Base-by-base conservation (phyloP, 176 grass and related monocot genomes). In the Tillandsia leiboldiana region DNA sequence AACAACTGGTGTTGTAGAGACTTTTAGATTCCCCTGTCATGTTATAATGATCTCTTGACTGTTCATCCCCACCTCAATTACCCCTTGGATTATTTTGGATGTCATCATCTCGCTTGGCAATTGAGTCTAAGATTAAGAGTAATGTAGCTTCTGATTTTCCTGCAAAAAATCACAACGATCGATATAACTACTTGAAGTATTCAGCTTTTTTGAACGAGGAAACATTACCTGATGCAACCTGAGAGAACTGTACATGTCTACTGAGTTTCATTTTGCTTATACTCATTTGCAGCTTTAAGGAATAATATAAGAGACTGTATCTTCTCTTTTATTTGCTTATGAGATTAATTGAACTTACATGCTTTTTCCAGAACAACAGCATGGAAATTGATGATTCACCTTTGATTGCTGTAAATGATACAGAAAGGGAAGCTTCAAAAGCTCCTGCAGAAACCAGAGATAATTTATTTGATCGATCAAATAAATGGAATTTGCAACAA, bases 161-260 rank as follows among this genome's bases (percentile, higher is more conserved):
- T n/a, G n/a, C n/a, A n/a, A n/a, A n/a, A n/a, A n/a, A n/a, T n/a
- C n/a, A n/a, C n/a, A n/a, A n/a, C n/a, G n/a, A n/a, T n/a, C n/a
- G 12, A 29, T 81, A 72, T 67, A 78, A 69, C 50, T 52, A 67
- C 24, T 51, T 13, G 10, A 89, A 77, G 65, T 91, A 88, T 50
- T 70, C 79, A 6, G 72, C 62, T 64, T 81, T 71, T 52, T 74
- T 73, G 10, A 83, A 72, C 9, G 78, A 85, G 9, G 68, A 85
- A 42, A 57, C 24, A 3, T 79, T 89, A 75, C 88, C 86, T n/a
- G 84, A 92, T 72, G 94, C 94, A 1, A 10, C 79, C 6, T 97
- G 86, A 0, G 89, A 92, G 4, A 42, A 42, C 33, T 42, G 0
- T 42, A 3, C 33, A 5, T 42, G 33, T 7, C 33, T 42, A 3